Base-by-base conservation (phyloP, 2,329 filamentous ascomycete genomes). In the Colletotrichum magnum region DNA sequence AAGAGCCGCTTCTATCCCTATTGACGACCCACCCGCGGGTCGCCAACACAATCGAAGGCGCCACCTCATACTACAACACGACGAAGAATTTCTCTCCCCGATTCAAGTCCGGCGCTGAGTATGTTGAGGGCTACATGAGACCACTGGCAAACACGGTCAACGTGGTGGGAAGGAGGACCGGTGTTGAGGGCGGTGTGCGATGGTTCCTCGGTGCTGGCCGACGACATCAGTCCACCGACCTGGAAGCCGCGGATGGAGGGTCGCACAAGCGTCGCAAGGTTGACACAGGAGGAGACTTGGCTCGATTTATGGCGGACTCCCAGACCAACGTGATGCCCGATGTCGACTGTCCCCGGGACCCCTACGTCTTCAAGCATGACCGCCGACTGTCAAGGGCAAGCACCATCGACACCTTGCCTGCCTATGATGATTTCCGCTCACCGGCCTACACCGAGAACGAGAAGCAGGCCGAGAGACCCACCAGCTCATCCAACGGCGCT, bases 61-160 rank as follows among this genome's bases (percentile, higher is more conserved):
- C 94, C 0, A 88, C 95, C 7, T 94, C 93, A 1, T 94, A 93
- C 1, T 98, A 98, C 78, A 92, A 92, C 32, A 91, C 88, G 3
- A 94, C 93, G 12, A 98, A 98, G 80, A 94, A 95, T 73, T 97
- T 95, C 75, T 97, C 94, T 1, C 94, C 95, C 0, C 89, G 93
- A 2, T 94, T 98, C 77, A 94, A 93, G 79, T 93, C 93, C n/a
- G 90, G 94, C 70, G 95, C 94, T 57, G 94, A 97, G 78, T 94
- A 97, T 75, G 91, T 98, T 21, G 95, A 98, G 79, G 92, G 93
- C 54, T 95, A 94, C 73, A 89, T 97, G 59, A 93, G 92, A 1
- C 94, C 94, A 1, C 90, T 98, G 60, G 93, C 93, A 60, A 96
- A 93, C 76, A 96, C 94, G 0, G 93, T 97, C 36, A 93, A 93